Evolutionary conservation across 805 yeast genomes (phyloP).

Genomic region (Lipomyces mesembrius): DNA sequence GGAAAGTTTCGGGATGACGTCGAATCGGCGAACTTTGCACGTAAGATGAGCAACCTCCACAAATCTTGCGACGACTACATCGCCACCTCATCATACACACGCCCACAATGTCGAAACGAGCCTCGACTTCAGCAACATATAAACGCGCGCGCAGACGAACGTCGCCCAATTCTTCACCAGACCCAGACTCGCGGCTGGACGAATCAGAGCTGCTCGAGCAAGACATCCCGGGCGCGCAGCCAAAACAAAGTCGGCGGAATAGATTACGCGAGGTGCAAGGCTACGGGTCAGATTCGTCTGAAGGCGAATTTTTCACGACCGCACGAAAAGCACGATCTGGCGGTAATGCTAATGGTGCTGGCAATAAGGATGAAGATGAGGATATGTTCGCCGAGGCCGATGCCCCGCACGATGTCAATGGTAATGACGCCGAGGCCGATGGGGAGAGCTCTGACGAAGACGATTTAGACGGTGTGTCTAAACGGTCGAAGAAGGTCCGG

Average conservation of each 20-base stretch:
- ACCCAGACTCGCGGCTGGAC: constrained; percentile 5
- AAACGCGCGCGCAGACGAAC: constrained; percentile 8
- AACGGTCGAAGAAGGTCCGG: constrained; percentile 37
- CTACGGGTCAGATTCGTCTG: constrained; percentile 39
- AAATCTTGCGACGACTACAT: too few relatives aligned
- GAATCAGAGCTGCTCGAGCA: constrained; percentile 26
- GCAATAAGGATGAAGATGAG: constrained; percentile 45
- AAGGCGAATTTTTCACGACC: constrained; percentile 28
- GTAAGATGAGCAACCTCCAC: too few relatives aligned
- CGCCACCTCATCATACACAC: too few relatives aligned
- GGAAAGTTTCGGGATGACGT: neutral
- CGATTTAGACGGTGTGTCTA: constrained; percentile 40
- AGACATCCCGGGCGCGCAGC: constrained; percentile 33
- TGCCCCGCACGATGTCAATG: constrained; percentile 13
- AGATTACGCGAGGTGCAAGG: constrained; percentile 29
- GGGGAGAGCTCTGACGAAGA: constrained; percentile 37
- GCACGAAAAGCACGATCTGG: constrained; percentile 20
- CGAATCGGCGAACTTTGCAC: too few relatives aligned
- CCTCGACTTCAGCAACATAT: constrained; percentile 4
- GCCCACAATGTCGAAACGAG: neutral
- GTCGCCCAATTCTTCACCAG: neutral
- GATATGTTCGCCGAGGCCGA: constrained; percentile 38
- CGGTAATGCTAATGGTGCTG: constrained; percentile 11
- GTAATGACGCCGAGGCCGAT: constrained; percentile 38
- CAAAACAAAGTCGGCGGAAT: constrained; percentile 21